Conservation (phyloP, 106 monocot genomes). For the Dendrobium huoshanense region DNA sequence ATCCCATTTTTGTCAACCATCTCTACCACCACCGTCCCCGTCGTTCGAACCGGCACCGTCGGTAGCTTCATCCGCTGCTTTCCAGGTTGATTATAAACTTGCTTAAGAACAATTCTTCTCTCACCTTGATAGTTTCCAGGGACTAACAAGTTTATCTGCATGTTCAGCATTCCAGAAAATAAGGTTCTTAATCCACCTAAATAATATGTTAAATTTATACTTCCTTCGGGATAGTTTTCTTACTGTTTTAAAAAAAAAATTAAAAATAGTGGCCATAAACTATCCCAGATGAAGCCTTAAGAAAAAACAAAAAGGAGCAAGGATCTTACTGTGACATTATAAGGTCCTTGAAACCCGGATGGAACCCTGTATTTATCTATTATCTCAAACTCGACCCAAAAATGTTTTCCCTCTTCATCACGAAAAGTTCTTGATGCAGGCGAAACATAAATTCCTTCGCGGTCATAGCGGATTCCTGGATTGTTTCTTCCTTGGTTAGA, state of each 20-base stretch:
- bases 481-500: constrained; percentile 83
- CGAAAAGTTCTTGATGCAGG: constrained; percentile 68
- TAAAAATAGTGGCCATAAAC: too few relatives aligned
- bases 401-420: constrained; percentile 96
- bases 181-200: background rate
- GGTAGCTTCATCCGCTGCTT: constrained; percentile 87
- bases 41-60: constrained; percentile 85
- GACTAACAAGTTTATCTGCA: constrained; percentile 78
- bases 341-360: constrained; percentile 84
- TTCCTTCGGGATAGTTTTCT: too few relatives aligned
- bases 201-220: background rate
- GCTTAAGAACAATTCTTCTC: constrained; percentile 52
- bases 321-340: constrained; percentile 84
- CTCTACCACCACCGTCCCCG: constrained; percentile 87
- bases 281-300: background rate
- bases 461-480: constrained; percentile 59
- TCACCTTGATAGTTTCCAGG: constrained; percentile 98
- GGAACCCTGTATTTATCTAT: constrained; percentile 84
- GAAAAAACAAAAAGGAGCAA: background rate
- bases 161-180: background rate
- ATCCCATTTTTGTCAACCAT: constrained; percentile 98
- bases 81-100: constrained; percentile 58
- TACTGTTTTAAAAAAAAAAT: background rate
- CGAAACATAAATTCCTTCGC: constrained; percentile 82
- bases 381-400: constrained; percentile 95